A percentile compares a stretch with the other conserved stretches of the same genome.
These are phyloP conservation scores for Simmondsia chinensis DNA, from an alignment of 148 eudicot species.

Conservation along the genomic window DNA sequence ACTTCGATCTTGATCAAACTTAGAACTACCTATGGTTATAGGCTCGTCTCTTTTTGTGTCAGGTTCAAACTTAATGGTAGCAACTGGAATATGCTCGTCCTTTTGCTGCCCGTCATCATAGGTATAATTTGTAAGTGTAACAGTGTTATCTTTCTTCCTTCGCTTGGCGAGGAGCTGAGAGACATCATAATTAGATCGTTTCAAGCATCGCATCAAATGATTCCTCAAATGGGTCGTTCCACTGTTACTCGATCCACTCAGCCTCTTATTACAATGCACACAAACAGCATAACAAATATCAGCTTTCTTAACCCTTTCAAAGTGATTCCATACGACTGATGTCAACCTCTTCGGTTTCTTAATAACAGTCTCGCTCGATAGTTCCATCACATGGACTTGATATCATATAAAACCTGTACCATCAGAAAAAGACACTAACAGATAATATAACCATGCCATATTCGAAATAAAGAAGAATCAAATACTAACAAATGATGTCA, in stretches of 20 bases:
- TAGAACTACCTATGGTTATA: slow-evolving; percentile 43
- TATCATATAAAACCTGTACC: slow-evolving; percentile 22
- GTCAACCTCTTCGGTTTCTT: slow-evolving; percentile 94
- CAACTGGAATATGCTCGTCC: slow-evolving; percentile 50
- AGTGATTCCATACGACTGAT: slow-evolving; percentile 94
- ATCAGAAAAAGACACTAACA: too few relatives aligned
- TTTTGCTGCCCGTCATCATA: slow-evolving; percentile 54
- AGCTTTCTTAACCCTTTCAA: slow-evolving; percentile 86
- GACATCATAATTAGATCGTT: slow-evolving; percentile 81
- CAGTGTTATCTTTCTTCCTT: slow-evolving; percentile 54
- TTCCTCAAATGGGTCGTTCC: slow-evolving; percentile 97
- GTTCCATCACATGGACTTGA: slow-evolving; percentile 58
- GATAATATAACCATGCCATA: too few relatives aligned
- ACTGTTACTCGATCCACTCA: slow-evolving; percentile 95
- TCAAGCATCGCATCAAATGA: slow-evolving; percentile 91
- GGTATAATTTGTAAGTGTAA: slow-evolving; percentile 31
- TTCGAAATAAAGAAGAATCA: too few relatives aligned
- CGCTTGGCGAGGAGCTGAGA: slow-evolving; percentile 82
- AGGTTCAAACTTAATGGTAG: slow-evolving; percentile 51
- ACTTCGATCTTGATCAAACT: slow-evolving; percentile 88
- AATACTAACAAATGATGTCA: too few relatives aligned
- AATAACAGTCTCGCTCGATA: slow-evolving; percentile 48
- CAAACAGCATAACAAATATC: slow-evolving; percentile 88
- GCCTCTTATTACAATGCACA: slow-evolving; percentile 83
- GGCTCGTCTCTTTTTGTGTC: slow-evolving; percentile 66